Evolutionary conservation across 768 basidiomycete genomes (phyloP), one percentile per base, ranked within the genome.

Genomic region (Russula virescens): DNA sequence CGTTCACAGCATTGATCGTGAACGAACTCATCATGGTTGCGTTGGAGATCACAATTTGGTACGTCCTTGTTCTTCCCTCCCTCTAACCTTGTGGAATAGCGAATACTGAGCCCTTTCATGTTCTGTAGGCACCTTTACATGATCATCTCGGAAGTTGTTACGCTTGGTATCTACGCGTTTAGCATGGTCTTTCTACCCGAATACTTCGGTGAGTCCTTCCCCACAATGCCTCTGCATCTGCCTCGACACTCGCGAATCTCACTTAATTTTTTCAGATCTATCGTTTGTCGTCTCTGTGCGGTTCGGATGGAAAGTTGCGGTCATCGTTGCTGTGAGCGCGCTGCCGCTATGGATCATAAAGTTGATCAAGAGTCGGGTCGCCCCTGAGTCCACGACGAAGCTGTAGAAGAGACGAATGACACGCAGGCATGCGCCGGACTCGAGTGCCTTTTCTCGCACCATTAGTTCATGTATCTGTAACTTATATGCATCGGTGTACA

Each of bases 1-100:
- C 97, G 0, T 99, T 97, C 73, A 97, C 95, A 1, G 92, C 97
- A 0, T 79, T 98, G 60, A 85, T 99, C 66, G 78, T 98, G 31
- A 99, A 99, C 72, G 97, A 98, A 72, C 84, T 99, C 55, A 94
- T 98, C 75, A 99, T 98, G 97, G 97, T 98, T 50, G 94, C 95
- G 2, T 74, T 98, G 68, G 95, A 98, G 75, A 94, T 98, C 62
- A 98, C 95, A 3, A 98, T 92, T 65, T 99, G 96, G 96, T 92
- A 23, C 38, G 43, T 55, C 42, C 19, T 9, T 4, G 19, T 48
- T 23, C 26, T 21, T 1, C 19, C 5, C n/a, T 2, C 19, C 50
- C 43, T 45, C 18, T n/a, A 19, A n/a, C 16, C 48, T 19, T 18
- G 26, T 9, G 58, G 5, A 19, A 2, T 14, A 6, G 55, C 18